Evolutionary conservation across 495 filamentous ascomycete species (phyloP).

Genomic region (Aspergillus diversus): DNA sequence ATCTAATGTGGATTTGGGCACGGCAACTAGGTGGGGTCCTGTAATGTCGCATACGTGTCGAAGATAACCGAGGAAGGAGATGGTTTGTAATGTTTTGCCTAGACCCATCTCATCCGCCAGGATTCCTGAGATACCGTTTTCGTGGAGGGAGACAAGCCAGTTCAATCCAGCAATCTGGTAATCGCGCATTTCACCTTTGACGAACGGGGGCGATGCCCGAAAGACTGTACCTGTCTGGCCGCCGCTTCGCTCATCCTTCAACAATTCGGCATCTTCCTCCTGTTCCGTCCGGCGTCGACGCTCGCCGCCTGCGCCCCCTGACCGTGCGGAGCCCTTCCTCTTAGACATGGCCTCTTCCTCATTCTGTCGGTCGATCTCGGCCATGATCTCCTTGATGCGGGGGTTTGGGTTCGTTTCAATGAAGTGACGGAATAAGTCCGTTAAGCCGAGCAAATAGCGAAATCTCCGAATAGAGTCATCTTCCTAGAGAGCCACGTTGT

Average conservation of each 20-base stretch:
- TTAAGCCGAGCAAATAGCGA: constrained; percentile 92
- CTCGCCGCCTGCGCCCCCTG: constrained; percentile 81
- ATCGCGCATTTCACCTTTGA: constrained; percentile 89
- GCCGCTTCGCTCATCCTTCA: constrained; percentile 87
- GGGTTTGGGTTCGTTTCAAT: constrained; percentile 97
- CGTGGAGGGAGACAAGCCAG: constrained; percentile 97
- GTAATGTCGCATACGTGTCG: constrained; percentile 84
- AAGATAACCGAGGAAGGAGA: constrained; percentile 90
- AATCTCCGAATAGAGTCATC: constrained; percentile 95
- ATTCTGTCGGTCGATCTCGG: constrained; percentile 91
- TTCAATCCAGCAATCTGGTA: constrained; percentile 95
- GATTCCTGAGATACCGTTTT: constrained; percentile 98
- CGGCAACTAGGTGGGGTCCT: constrained; percentile 91
- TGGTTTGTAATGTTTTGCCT: constrained; percentile 92
- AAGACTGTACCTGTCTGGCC: constrained; percentile 87
- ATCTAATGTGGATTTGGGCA: constrained; percentile 97
- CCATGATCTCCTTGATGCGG: constrained; percentile 86
- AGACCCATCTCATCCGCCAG: constrained; percentile 97
- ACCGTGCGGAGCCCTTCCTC: constrained; percentile 74
- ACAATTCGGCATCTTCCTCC: constrained; percentile 94
- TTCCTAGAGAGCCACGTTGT: constrained; percentile 60
- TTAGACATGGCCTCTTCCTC: constrained; percentile 68
- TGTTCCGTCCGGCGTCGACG: constrained; percentile 89
- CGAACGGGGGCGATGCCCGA: constrained; percentile 85
- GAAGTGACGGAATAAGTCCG: constrained; percentile 98